Percentiles rank a stretch among this genome's conserved stretches.
These are phyloP conservation scores for Ulmus americana DNA, from an alignment of 331 rosid species.

Conservation along the genomic window DNA sequence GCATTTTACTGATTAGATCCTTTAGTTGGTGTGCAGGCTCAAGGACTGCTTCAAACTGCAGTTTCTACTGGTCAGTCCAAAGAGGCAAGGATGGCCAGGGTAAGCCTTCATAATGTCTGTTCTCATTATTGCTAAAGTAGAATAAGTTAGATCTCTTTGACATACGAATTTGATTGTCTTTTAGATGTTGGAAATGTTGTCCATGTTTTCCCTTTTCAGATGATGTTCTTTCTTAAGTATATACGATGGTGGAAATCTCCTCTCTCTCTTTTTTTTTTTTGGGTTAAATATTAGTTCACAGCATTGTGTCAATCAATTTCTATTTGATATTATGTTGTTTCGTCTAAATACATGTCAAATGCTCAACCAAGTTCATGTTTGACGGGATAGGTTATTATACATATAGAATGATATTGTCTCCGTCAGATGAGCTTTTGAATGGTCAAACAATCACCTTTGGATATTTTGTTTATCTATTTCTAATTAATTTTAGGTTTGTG, in stretches of 20 bases:
- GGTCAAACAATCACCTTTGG: neutral
- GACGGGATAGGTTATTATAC: neutral
- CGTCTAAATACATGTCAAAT: neutral
- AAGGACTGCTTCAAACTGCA: constrained; percentile 79
- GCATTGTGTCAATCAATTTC: neutral
- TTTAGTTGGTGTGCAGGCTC: constrained; percentile 82
- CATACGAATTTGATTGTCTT: neutral
- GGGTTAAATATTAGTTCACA: too few relatives aligned
- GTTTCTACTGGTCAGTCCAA: constrained; percentile 90
- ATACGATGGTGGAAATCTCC: neutral
- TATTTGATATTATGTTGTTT: neutral
- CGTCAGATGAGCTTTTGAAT: constrained; percentile 9
- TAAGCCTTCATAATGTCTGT: constrained; percentile 30
- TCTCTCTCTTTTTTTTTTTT: too few relatives aligned
- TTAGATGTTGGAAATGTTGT: too few relatives aligned
- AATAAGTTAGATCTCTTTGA: neutral
- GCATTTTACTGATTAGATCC: constrained; percentile 43
- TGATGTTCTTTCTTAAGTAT: too few relatives aligned
- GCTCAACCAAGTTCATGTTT: neutral
- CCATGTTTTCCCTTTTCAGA: too few relatives aligned
- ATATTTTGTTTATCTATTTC: constrained; percentile 14
- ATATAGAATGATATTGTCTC: constrained; percentile 13
- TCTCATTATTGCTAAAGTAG: neutral
- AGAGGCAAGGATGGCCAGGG: constrained; percentile 99
- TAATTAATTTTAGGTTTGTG: constrained; percentile 68